A percentile compares a stretch with the other conserved stretches of the same genome.
These are phyloP conservation scores for Colletotrichum costaricense DNA, from an alignment of 2,329 filamentous ascomycete species.

Conservation along the genomic window DNA sequence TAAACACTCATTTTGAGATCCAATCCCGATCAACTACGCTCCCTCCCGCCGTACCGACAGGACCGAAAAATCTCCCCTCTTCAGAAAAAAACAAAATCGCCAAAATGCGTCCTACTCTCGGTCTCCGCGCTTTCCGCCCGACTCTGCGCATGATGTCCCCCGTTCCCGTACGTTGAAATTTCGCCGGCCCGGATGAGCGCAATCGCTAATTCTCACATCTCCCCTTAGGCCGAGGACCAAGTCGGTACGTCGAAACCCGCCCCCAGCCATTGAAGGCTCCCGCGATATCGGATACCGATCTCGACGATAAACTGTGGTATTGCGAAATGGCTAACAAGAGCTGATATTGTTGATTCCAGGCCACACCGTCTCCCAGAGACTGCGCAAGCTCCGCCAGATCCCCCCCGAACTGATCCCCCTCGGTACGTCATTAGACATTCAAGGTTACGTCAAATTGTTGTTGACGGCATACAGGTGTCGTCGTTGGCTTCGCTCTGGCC, in stretches of 20 bases:
- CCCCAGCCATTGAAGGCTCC: conserved; percentile 32
- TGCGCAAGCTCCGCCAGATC: conserved; percentile 89
- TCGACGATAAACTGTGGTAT: conserved; percentile 11
- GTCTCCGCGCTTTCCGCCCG: conserved; percentile 75
- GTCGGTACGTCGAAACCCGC: conserved; percentile 65
- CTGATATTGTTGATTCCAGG: conserved; percentile 62
- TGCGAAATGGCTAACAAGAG: conserved; percentile 18
- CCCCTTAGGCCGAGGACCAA: conserved; percentile 72
- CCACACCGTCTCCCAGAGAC: conserved; percentile 95
- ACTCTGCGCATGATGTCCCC: conserved; percentile 76
- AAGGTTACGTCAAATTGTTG: neutral
- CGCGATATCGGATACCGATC: conserved; percentile 13
- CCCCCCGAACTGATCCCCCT: conserved; percentile 95
- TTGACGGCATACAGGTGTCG: conserved; percentile 70
- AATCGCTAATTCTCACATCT: conserved; percentile 46
- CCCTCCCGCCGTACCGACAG: conserved; percentile 25
- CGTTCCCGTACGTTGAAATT: conserved; percentile 72
- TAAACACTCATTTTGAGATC: conserved; percentile 37
- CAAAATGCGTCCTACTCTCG: conserved; percentile 74
- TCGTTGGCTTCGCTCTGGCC: conserved; percentile 85
- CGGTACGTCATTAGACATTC: conserved; percentile 68
- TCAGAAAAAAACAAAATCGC: conserved; percentile 6
- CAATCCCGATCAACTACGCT: conserved; percentile 44
- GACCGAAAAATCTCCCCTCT: conserved; percentile 30
- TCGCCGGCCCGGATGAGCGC: conserved; percentile 27